Base-by-base conservation (phyloP, 78 protist genomes). In the Acrasis kona region DNA sequence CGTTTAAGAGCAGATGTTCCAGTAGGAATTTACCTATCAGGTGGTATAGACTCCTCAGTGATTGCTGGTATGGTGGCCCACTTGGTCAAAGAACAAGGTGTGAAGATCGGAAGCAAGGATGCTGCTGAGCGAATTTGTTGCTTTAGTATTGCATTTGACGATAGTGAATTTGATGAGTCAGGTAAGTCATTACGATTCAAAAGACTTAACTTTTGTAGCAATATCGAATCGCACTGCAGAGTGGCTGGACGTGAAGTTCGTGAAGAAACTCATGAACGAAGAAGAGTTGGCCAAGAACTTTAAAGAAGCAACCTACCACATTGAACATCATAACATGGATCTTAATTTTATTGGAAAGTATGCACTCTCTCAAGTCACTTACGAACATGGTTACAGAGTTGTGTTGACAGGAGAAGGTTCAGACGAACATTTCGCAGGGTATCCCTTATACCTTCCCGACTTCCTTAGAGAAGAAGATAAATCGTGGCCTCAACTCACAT, bases 331-430 rank as follows among this genome's bases (percentile, higher is more conserved):
- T n/a, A n/a, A n/a, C n/a, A n/a, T n/a, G n/a, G n/a, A n/a, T n/a
- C n/a, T n/a, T n/a, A n/a, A n/a, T n/a, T n/a, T n/a, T n/a, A n/a
- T n/a, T n/a, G n/a, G n/a, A n/a, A n/a, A n/a, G n/a, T n/a, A n/a
- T n/a, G n/a, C n/a, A n/a, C n/a, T n/a, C n/a, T n/a, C n/a, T n/a
- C n/a, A n/a, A n/a, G n/a, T n/a, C n/a, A n/a, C n/a, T n/a, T n/a
- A n/a, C n/a, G n/a, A n/a, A n/a, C n/a, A n/a, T n/a, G n/a, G n/a
- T n/a, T n/a, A n/a, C n/a, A n/a, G n/a, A n/a, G n/a, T n/a, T n/a
- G 95, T 93, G 31, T 68, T 93, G 12, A 77, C 88, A 1, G 96
- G 96, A 34, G 96, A 93, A 61, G 96, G 96, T 9, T 69, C 91
- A 38, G 93, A 88, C 76, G 93, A 88, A 73, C 41, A 84, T 29